Evolutionary conservation across 345 rosid species (phyloP).

Genomic region (Murraya koenigii): DNA sequence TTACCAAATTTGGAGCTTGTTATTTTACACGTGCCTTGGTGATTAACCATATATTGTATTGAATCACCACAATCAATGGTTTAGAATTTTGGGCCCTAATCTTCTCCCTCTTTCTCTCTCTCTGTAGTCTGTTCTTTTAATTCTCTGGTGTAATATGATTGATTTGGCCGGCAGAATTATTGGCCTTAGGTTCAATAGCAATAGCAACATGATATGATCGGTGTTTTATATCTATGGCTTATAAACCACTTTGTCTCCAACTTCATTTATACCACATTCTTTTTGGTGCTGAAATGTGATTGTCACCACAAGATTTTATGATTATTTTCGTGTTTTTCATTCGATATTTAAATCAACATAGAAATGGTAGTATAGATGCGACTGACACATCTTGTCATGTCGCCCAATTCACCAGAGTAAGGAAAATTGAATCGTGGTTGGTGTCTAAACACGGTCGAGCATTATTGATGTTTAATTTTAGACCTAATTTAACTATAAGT

Average conservation of each 20-base stretch:
- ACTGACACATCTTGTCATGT: background rate
- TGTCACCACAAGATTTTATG: background rate
- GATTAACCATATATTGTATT: background rate
- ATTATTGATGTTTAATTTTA: background rate
- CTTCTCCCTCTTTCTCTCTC: background rate
- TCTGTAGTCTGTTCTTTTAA: background rate
- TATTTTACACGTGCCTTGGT: background rate
- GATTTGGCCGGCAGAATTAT: background rate
- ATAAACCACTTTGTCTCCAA: background rate
- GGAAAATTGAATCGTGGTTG: background rate
- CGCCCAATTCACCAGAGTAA: background rate
- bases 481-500: too few relatives aligned
- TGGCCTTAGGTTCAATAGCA: background rate
- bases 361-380: background rate
- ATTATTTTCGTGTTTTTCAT: background rate
- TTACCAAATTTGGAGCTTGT: background rate
- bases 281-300: background rate
- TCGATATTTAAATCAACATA: background rate
- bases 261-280: slow-evolving; percentile 1
- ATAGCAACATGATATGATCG: background rate
- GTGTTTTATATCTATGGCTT: background rate
- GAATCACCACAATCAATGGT: background rate
- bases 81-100: slow-evolving; percentile 2
- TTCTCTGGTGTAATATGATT: background rate
- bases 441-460: background rate